These are phyloP conservation scores for Anacardium occidentale DNA, from an alignment of 345 rosid genomes.

Conservation along the genomic window DNA sequence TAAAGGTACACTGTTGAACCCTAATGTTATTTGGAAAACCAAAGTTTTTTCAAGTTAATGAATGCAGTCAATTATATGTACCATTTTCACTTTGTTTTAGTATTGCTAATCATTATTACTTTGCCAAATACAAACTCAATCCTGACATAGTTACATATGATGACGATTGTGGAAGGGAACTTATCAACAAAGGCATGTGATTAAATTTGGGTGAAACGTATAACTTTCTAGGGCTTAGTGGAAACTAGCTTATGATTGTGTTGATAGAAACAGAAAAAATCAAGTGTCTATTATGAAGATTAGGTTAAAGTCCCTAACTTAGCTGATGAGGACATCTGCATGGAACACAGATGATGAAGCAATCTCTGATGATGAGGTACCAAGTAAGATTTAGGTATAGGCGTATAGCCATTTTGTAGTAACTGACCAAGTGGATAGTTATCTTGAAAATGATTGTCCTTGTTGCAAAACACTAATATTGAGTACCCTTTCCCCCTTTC, in stretches of 20 bases:
- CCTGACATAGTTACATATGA: constrained; percentile 33
- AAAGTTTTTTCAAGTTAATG: not conserved
- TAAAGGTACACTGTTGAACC: constrained; percentile 41
- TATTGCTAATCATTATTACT: not conserved
- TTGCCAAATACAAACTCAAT: constrained; percentile 2
- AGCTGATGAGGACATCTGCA: constrained; percentile 36
- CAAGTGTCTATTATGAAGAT: constrained; percentile 35
- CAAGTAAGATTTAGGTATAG: not conserved
- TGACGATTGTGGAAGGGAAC: constrained; percentile 19
- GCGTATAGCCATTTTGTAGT: not conserved
- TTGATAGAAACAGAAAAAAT: constrained; percentile 29
- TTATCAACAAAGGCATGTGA: constrained; percentile 35
- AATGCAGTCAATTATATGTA: not conserved
- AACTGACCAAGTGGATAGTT: not conserved
- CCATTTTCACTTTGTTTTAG: not conserved
- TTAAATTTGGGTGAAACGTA: not conserved
- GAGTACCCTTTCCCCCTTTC: not conserved
- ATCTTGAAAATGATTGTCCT: not conserved
- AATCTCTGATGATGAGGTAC: constrained; percentile 47
- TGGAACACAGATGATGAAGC: constrained; percentile 33
- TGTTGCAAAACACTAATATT: not conserved
- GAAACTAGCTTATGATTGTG: constrained; percentile 2
- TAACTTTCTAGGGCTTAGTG: not conserved
- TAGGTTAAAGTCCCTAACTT: constrained; percentile 62
- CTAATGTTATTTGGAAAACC: not conserved